Percentiles rank a stretch among this genome's conserved stretches.
phyloP scores from a whole-genome alignment of 148 eudicot genomes.

The Fallopia convolvulus region DNA sequence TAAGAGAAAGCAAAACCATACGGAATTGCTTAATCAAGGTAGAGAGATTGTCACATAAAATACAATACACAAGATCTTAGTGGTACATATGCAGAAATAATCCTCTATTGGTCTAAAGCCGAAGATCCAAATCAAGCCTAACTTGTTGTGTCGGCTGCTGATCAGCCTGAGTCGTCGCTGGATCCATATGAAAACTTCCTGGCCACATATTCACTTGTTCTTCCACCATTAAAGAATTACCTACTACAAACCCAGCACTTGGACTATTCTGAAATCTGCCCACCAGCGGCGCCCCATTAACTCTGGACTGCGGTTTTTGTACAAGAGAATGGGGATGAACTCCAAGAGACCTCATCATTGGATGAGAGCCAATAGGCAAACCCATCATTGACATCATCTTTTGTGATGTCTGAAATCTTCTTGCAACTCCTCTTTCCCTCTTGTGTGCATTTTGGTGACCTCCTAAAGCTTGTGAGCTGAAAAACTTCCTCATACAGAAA shows the following conservation, averaged over 20 bases:
- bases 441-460: constrained; percentile 91
- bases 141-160: neutral
- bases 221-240: constrained; percentile 21
- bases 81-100: neutral
- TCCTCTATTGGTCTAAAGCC: neutral
- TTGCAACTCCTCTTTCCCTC: constrained; percentile 62
- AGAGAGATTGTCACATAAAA: neutral
- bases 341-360: constrained; percentile 46
- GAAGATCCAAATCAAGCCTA: constrained; percentile 10
- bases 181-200: constrained; percentile 46
- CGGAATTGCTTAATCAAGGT: neutral
- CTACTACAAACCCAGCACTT: constrained; percentile 15
- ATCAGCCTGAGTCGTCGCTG: neutral
- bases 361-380: constrained; percentile 21
- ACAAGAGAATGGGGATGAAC: constrained; percentile 60
- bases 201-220: constrained; percentile 41
- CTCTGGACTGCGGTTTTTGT: constrained; percentile 35
- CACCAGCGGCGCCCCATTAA: constrained; percentile 17
- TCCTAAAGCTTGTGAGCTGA: constrained; percentile 80
- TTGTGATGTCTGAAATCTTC: constrained; percentile 47
- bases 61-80: constrained; percentile 1
- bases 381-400: constrained; percentile 40
- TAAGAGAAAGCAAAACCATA: neutral
- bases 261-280: constrained; percentile 22
- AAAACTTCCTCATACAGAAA: constrained; percentile 70